Evolutionary conservation across 331 rosid species (phyloP), one percentile per base, ranked within the genome.

Genomic region (Acacia concinna): DNA sequence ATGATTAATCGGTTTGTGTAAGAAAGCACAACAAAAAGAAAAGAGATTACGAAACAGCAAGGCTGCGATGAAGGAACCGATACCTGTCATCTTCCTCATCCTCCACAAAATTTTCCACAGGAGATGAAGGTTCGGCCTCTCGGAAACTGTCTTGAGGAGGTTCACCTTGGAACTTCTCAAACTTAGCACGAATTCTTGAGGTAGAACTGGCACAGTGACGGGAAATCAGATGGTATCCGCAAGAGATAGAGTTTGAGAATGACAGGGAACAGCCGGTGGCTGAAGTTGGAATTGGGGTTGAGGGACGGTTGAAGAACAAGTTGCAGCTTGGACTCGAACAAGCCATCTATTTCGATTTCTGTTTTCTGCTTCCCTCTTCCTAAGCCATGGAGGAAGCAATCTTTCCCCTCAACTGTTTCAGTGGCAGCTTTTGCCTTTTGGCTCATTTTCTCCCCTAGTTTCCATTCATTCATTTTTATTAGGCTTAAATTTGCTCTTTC

Each of bases 31-130:
- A 37, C 41, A 37, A 7, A 6, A 14, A 31, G n/a, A 35, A 20
- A 35, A 1, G 4, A 0, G n/a, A 12, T 40, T 40, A 40, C 13
- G 30, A 18, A 40, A 41, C 52, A 23, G 3, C 21, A 68, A 37
- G 10, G 20, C 51, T 14, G 31, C 15, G 34, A 68, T 43, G 56
- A 68, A 40, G 12, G 68, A 63, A 63, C 27, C 4, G 2, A 65
- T 37, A 93, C 99, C 93, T 91, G 81, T 95, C 99, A 78, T 82
- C 92, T 86, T 94, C 92, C 44, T 83, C 92, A 8, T 77, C 87
- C 20, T 68, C 72, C 37, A 65, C 56, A 23, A 56, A 63, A 6
- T 62, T 77, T 31, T 79, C 81, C 46, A 76, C 54, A 54, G 80
- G 32, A 71, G 86, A 37, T 7, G 87, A 73, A 38, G 88, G 41